Base-by-base conservation (phyloP, 495 filamentous ascomycete species). In the Aspergillus cavernicola region DNA sequence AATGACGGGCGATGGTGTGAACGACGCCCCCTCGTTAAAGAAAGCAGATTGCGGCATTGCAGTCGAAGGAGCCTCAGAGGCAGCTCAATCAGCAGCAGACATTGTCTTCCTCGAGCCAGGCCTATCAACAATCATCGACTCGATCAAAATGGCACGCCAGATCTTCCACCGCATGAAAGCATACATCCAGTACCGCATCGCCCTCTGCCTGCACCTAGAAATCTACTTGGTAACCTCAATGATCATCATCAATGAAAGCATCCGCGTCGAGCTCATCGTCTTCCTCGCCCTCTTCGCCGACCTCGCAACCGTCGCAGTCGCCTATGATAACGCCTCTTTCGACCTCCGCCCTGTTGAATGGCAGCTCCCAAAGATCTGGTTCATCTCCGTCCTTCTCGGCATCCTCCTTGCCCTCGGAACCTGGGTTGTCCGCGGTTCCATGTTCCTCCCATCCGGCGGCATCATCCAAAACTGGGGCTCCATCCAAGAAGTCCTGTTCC, bases 1-100 rank as follows among this genome's bases (percentile, higher is more conserved):
- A 61, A 97, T 97, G 92, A 97, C 92, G 72, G 92, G 92, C 75
- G 92, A 97, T 65, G 92, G 92, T 81, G 92, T 97, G 68, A 97
- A 97, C 72, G 92, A 97, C 73, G 92, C 92, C 43, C 92, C 92
- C 28, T 96, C 91, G 32, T 77, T 97, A 49, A 97, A 97, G 79
- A 96, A 95, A 76, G 92, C 92, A 16, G 92, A 97, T 75, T 79
- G 76, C 47, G 74, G 74, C 73, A 88, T 88, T 58, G 85, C 85
- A 33, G 85, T 88, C 42, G 85, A 88, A 72, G 85, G 85, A 62
- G 81, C 85, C 24, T 84, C 85, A 6, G 84, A 87, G 75, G 85
- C 85, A 50, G 85, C 85, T 16, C 85, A 87, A 66, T 83, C 85
- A 22, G 85, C 85, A 39, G 81, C 85, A 20, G 85, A 88, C 71